Conservation (phyloP, 257 asterid species). For the Buddleja alternifolia region DNA sequence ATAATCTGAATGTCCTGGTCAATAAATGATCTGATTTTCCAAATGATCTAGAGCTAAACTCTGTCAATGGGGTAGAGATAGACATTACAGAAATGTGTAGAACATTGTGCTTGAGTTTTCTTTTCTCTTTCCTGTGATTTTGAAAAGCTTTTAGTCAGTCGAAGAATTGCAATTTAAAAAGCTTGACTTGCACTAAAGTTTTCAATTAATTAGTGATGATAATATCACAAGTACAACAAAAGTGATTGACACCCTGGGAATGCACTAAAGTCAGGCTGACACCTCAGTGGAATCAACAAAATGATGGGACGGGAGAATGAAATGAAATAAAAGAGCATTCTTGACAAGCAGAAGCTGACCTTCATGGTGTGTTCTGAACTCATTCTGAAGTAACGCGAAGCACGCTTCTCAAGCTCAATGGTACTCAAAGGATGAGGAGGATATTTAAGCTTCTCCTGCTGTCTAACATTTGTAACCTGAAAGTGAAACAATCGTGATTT, state of each 20-base stretch:
- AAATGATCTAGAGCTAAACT: conserved; percentile 3
- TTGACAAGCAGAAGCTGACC: conserved; percentile 47
- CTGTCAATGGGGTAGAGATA: conserved; percentile 1
- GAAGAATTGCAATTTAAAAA: conserved; percentile 22
- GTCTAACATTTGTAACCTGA: conserved; percentile 79
- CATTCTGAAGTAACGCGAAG: conserved; percentile 93
- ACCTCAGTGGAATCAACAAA: conserved; percentile 22
- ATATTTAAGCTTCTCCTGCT: conserved; percentile 78
- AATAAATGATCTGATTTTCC: conserved; percentile 23
- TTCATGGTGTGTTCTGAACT: conserved; percentile 97
- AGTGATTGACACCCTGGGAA: not conserved
- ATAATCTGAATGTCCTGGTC: conserved; percentile 15
- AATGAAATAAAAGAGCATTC: conserved; percentile 17
- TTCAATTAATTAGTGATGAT: conserved; percentile 13
- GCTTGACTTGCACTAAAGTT: conserved; percentile 13
- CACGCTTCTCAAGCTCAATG: conserved; percentile 98
- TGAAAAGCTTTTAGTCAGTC: conserved; percentile 2
- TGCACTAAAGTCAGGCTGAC: conserved; percentile 8
- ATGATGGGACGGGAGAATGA: conserved; percentile 3
- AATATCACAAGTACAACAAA: conserved; percentile 3
- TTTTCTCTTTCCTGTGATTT: not conserved
- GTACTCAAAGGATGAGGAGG: conserved; percentile 97
- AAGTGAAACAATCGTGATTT: conserved; percentile 29
- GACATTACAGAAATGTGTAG: not conserved
- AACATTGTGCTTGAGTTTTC: conserved; percentile 12